Evolutionary conservation across 345 rosid genomes (phyloP).

Genomic region (Bretschneidera sinensis): DNA sequence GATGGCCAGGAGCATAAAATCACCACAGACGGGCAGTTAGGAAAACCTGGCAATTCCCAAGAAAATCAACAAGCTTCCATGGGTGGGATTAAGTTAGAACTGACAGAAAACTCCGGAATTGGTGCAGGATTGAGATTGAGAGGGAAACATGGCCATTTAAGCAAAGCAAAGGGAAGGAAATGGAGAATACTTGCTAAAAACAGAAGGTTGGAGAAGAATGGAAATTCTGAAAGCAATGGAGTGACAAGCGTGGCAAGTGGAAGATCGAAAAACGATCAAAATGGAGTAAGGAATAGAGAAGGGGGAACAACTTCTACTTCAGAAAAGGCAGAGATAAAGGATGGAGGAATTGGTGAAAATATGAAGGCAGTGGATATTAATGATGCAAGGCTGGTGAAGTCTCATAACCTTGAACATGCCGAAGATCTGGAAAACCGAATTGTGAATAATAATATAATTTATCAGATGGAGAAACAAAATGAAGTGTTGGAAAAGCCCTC

Average conservation of each 20-base stretch:
- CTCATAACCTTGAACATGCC: conserved; percentile 9
- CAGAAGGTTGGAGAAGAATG: conserved; percentile 23
- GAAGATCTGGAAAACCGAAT: conserved; percentile 6
- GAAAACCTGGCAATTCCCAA: conserved; percentile 7
- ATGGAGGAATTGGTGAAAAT: not conserved
- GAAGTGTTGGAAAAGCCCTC: not conserved
- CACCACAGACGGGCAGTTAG: conserved; percentile 1
- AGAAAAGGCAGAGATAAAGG: conserved; percentile 2
- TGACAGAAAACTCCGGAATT: conserved; percentile 1
- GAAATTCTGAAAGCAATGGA: conserved; percentile 11
- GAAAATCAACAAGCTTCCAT: conserved; percentile 11
- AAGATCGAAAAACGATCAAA: conserved; percentile 8
- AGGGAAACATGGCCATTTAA: conserved; percentile 10
- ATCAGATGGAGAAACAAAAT: conserved; percentile 5
- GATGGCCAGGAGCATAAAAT: conserved; percentile 11
- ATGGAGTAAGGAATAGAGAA: conserved; percentile 7
- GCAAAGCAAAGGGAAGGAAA: conserved; percentile 28
- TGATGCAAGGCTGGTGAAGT: conserved; percentile 10
- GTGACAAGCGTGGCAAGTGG: conserved; percentile 1
- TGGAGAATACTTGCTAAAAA: conserved; percentile 30
- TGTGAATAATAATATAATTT: not conserved
- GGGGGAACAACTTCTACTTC: conserved; percentile 5
- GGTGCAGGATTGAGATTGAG: conserved; percentile 8
- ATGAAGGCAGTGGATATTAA: conserved; percentile 1
- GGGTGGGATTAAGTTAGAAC: conserved; percentile 25